These are phyloP conservation scores for Kuraishia borneana DNA, from an alignment of 805 yeast species.

Conservation along the genomic window DNA sequence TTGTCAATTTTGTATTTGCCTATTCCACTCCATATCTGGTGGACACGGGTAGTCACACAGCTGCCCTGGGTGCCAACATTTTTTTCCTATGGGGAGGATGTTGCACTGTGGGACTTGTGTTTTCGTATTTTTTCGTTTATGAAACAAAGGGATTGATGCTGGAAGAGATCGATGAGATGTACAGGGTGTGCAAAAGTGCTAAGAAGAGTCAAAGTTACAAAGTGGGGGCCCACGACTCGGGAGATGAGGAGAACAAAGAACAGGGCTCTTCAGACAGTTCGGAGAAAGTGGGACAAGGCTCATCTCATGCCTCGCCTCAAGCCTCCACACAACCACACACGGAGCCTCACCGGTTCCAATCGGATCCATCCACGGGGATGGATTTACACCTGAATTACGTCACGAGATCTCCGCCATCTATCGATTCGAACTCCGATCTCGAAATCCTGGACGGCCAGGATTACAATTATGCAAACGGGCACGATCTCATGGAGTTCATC, in stretches of 20 bases:
- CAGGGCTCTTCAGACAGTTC: no score
- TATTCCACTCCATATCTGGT: conserved; percentile 65
- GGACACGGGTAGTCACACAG: conserved; percentile 57
- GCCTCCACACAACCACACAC: not conserved
- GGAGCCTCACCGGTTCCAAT: no score
- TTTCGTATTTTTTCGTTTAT: conserved; percentile 58
- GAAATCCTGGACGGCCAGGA: conserved; percentile 5
- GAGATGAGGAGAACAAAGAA: no score
- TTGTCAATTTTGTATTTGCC: conserved; percentile 67
- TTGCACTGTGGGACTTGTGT: conserved; percentile 45
- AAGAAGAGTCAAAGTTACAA: conserved; percentile 34
- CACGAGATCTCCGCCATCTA: conserved; percentile 25
- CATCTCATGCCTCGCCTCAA: no score
- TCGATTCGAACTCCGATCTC: conserved; percentile 21
- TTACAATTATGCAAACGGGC: conserved; percentile 16
- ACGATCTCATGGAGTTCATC: conserved; percentile 15
- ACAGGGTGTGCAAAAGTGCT: conserved; percentile 47
- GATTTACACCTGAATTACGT: conserved; percentile 21
- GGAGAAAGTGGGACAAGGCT: no score
- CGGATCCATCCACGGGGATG: no score
- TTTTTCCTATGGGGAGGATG: conserved; percentile 76
- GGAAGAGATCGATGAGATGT: conserved; percentile 75
- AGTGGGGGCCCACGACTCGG: no score
- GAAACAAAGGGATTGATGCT: conserved; percentile 73
- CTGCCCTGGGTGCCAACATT: conserved; percentile 58